Percentiles rank a stretch among this genome's conserved stretches.
Evolutionary conservation across 2,329 filamentous ascomycete species (phyloP).

Genomic region (Monosporascus cannonballus): DNA sequence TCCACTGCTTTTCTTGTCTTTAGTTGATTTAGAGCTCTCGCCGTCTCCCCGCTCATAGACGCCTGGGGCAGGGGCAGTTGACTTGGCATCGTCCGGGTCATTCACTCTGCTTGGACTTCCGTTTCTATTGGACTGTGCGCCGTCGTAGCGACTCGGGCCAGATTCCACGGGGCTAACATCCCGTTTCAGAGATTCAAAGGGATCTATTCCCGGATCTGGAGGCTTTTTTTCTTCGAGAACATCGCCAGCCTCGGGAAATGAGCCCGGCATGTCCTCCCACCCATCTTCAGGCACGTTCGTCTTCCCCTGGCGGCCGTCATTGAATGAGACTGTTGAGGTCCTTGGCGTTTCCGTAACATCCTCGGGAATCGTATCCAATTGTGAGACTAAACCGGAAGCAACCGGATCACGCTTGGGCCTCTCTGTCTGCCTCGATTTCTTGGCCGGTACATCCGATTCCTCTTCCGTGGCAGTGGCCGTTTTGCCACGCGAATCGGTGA

Average conservation of each 20-base stretch:
- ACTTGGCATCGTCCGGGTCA: slow-evolving; percentile 42
- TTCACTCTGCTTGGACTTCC: slow-evolving; percentile 33
- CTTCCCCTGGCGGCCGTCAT: not conserved
- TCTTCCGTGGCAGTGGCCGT: slow-evolving; percentile 23
- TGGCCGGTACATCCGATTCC: slow-evolving; percentile 27
- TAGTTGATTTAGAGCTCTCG: slow-evolving; percentile 22
- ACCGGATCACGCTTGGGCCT: slow-evolving; percentile 28
- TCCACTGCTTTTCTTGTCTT: slow-evolving; percentile 32
- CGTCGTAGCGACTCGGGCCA: slow-evolving; percentile 30
- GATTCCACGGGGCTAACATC: slow-evolving; percentile 46
- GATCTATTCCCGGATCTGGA: slow-evolving; percentile 32
- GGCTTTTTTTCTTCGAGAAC: slow-evolving; percentile 32
- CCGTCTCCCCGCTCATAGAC: slow-evolving; percentile 19
- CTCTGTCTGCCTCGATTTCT: slow-evolving; percentile 30
- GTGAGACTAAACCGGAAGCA: slow-evolving; percentile 13
- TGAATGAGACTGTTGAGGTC: not conserved
- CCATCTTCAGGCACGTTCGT: not conserved
- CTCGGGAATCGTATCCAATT: not conserved
- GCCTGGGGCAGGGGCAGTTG: slow-evolving; percentile 36
- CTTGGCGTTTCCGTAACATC: not conserved
- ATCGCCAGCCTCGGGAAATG: slow-evolving; percentile 23
- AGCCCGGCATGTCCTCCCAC: slow-evolving; percentile 26
- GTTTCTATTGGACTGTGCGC: slow-evolving; percentile 30
- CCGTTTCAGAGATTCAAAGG: slow-evolving; percentile 33
- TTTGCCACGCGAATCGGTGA: slow-evolving; percentile 22